Base-by-base conservation (phyloP, 139 green algal genomes). In the Bryopsis sp. region DNA sequence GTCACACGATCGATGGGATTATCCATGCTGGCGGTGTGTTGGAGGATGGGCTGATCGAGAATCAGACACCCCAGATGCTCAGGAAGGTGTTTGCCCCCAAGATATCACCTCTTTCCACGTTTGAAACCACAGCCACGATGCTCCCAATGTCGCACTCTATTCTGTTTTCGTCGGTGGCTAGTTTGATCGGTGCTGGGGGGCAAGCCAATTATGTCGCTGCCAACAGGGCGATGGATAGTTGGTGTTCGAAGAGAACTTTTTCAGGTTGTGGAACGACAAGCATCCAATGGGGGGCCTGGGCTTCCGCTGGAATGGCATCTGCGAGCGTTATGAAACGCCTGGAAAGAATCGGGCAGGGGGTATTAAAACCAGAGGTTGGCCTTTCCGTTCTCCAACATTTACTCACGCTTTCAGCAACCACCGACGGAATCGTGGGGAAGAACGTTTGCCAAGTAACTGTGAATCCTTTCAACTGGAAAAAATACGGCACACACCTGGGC, bases 161-260 rank as follows among this genome's bases (percentile, higher is more conserved):
- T 64, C 75, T 95, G 33, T 95, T 95, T 76, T 94, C 85, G 6
- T 93, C 84, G 0, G 81, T 94, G 4, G 88, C 89, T 0, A 68
- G 81, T 1, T 73, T 93, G 29, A 64, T 96, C 7, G 90, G 90
- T 1, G 87, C 89, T 0, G 74, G 86, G 11, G 89, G 89, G 2
- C 89, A 96, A 68, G 79, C 76, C 57, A 94, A 89, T 77, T 96
- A 95, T 66, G 79, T 83, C 37, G 78, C 82, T 2, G 88, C 89
- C 36, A 96, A 96, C 60, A 70, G 85, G 2, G 72, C 70, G 2
- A 76, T 95, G 39, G 85, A 93, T 67, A 1, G 38, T 62, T 58
- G 73, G 74, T 28, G 19, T 50, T 22, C 6, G 15, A 1, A 65
- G 50, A 35, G 48, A 58, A 26, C 50, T 11, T 0, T 58, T 72